A percentile compares a stretch with the other conserved stretches of the same genome.
Evolutionary conservation across 1,284 basidiomycete species (phyloP).

Genomic region (Clitocybe nebularis): DNA sequence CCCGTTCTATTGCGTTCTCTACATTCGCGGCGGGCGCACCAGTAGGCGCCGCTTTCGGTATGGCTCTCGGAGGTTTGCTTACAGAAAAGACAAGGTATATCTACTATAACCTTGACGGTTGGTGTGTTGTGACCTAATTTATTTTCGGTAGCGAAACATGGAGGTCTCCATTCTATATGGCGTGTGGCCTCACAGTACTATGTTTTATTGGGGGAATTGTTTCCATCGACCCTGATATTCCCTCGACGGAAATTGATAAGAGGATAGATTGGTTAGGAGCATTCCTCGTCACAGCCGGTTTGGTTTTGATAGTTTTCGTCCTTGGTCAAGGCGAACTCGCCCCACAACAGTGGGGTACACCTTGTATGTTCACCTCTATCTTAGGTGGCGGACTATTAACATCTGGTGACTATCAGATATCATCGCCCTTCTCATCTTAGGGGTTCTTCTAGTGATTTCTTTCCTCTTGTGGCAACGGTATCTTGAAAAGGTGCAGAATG

Average conservation of each 20-base stretch:
- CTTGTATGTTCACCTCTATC: conserved; percentile 45
- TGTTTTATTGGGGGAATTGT: conserved; percentile 47
- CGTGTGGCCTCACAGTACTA: conserved; percentile 47
- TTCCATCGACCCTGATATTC: conserved; percentile 51
- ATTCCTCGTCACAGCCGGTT: conserved; percentile 65
- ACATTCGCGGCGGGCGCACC: conserved; percentile 80
- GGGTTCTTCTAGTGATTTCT: conserved; percentile 49
- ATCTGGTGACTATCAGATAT: conserved; percentile 37
- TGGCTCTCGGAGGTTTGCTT: conserved; percentile 66
- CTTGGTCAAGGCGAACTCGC: conserved; percentile 73
- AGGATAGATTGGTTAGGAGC: conserved; percentile 85
- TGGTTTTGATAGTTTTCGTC: conserved; percentile 78
- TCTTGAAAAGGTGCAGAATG: conserved; percentile 42
- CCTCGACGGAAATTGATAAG: conserved; percentile 44
- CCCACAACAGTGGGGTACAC: conserved; percentile 68
- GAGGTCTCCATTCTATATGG: conserved; percentile 55
- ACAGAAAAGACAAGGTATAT: conserved; percentile 56
- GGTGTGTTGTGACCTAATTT: no score
- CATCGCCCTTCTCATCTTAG: conserved; percentile 60
- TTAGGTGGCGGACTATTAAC: neutral
- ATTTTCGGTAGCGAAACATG: conserved; percentile 35
- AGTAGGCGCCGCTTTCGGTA: conserved; percentile 69
- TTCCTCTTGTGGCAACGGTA: conserved; percentile 73
- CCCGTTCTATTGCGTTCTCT: conserved; percentile 72
- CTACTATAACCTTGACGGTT: no score